A percentile compares a stretch with the other conserved stretches of the same genome.
These are phyloP conservation scores for Claviceps digitariae DNA, from an alignment of 2,329 filamentous ascomycete genomes.

Conservation along the genomic window DNA sequence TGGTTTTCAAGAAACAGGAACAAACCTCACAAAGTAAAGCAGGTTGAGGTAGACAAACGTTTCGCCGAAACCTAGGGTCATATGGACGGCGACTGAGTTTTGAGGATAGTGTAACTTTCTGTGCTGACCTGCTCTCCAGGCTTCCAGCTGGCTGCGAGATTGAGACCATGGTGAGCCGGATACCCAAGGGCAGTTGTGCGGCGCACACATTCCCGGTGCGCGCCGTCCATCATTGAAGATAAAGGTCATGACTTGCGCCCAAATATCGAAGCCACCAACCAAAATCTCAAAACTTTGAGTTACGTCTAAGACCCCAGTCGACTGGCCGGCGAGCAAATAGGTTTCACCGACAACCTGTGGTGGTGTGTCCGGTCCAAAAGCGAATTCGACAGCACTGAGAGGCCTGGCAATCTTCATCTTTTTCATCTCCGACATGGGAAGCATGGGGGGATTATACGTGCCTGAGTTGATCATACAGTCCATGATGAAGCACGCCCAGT, in stretches of 20 bases:
- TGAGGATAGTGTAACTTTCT: constrained; percentile 22
- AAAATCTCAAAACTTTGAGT: constrained; percentile 22
- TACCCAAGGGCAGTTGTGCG: constrained; percentile 27
- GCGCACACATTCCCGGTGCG: constrained; percentile 23
- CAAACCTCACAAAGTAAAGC: constrained; percentile 28
- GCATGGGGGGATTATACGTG: constrained; percentile 23
- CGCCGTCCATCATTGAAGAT: constrained; percentile 29
- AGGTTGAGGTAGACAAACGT: constrained; percentile 29
- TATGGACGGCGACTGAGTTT: constrained; percentile 23
- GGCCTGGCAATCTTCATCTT: constrained; percentile 20
- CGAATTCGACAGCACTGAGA: constrained; percentile 22
- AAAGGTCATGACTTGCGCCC: constrained; percentile 26
- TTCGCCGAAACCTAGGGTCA: constrained; percentile 26
- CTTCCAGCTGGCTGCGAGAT: constrained; percentile 16
- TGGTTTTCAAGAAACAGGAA: not conserved
- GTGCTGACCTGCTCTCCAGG: constrained; percentile 23
- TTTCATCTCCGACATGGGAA: constrained; percentile 21
- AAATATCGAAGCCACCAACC: constrained; percentile 30
- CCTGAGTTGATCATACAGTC: constrained; percentile 30
- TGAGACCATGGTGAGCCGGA: constrained; percentile 21
- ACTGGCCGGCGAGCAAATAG: constrained; percentile 1
- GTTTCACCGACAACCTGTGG: constrained; percentile 4
- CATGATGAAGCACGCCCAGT: constrained; percentile 32
- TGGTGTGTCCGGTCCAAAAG: constrained; percentile 20
- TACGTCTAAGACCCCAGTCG: constrained; percentile 12